These are phyloP conservation scores for Halteria grandinella DNA, from an alignment of 73 alveolate species.

Conservation along the genomic window DNA sequence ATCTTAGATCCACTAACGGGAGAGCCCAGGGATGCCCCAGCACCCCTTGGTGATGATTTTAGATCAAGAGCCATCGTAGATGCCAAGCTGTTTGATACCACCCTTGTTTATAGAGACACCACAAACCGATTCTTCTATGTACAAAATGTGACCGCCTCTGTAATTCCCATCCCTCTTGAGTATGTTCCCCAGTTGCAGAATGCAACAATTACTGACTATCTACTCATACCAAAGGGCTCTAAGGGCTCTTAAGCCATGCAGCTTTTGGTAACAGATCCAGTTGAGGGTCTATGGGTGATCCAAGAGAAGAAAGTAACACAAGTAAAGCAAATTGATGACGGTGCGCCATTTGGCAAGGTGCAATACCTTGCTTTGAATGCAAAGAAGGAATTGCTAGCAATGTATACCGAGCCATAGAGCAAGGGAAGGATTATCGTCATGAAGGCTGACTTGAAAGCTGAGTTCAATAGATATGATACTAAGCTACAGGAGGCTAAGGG, in stretches of 20 bases:
- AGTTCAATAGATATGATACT: constrained; percentile 56
- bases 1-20: constrained; percentile 63
- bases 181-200: constrained; percentile 8
- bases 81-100: constrained; percentile 47
- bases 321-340: neutral
- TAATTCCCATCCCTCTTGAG: constrained; percentile 9
- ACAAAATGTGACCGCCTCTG: constrained; percentile 28
- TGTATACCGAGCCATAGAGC: constrained; percentile 35
- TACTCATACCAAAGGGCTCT: constrained; percentile 56
- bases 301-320: constrained; percentile 42
- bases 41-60: constrained; percentile 24
- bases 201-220: constrained; percentile 48
- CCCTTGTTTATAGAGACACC: constrained; percentile 48
- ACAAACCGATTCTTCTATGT: constrained; percentile 53
- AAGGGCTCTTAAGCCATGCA: constrained; percentile 53
- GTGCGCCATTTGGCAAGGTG: constrained; percentile 54
- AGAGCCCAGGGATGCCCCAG: constrained; percentile 23
- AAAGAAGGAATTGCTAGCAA: constrained; percentile 51
- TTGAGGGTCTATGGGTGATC: constrained; percentile 53
- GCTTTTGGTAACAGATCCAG: constrained; percentile 63
- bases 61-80: constrained; percentile 16
- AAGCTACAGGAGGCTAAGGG: constrained; percentile 38
- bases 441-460: constrained; percentile 42
- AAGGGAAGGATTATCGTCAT: constrained; percentile 48
- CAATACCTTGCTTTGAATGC: constrained; percentile 54